Conservation (phyloP, 345 rosid species). For the Salix exigua region DNA sequence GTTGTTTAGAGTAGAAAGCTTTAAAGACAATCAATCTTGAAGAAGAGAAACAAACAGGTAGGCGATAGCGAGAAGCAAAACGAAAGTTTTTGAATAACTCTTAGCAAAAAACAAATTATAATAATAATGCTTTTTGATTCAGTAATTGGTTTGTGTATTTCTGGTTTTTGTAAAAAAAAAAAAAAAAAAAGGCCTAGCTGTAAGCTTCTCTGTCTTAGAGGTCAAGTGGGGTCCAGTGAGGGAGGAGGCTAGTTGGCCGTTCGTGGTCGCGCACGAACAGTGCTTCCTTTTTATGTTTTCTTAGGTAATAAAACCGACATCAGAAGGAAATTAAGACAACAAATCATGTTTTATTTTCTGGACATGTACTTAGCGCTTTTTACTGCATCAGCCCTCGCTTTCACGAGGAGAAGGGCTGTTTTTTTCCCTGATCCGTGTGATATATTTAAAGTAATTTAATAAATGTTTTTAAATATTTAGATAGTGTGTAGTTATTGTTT, state of each 20-base stretch:
- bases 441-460: too few species aligned
- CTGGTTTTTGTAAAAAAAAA: neutral
- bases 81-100: slow-evolving; percentile 7
- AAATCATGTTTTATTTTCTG: neutral
- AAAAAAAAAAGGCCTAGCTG: neutral
- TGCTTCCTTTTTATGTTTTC: neutral
- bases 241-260: slow-evolving; percentile 20
- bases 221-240: slow-evolving; percentile 43
- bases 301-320: slow-evolving; percentile 21
- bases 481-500: too few species aligned
- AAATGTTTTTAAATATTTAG: too few species aligned
- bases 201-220: slow-evolving; percentile 13
- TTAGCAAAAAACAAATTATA: neutral
- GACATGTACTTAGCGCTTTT: neutral
- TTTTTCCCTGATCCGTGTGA: too few species aligned
- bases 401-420: neutral
- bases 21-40: neutral
- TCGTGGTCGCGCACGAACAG: slow-evolving; percentile 36
- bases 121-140: neutral
- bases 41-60: neutral
- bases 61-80: slow-evolving; percentile 17
- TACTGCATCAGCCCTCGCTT: slow-evolving; percentile 6
- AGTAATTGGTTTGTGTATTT: neutral
- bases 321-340: slow-evolving; percentile 3
- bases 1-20: neutral